phyloP scores from a whole-genome alignment of 495 filamentous ascomycete species.

The Lichina pygmaea region DNA sequence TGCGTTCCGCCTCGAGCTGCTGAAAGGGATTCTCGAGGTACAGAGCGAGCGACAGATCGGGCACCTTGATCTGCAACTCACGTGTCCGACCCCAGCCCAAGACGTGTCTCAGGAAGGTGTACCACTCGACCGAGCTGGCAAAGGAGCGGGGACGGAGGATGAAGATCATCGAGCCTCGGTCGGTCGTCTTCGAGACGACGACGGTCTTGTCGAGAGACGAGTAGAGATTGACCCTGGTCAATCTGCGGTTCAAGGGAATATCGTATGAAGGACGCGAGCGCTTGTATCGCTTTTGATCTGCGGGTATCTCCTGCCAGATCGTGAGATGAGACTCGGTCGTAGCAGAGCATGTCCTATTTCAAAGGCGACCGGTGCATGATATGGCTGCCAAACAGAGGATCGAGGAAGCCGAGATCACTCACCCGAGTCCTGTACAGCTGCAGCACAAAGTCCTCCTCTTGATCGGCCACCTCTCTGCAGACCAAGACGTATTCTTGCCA shows the following conservation, averaged over 20 bases:
- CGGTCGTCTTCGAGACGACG: constrained; percentile 34
- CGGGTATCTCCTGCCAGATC: constrained; percentile 25
- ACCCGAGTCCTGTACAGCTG: constrained; percentile 43
- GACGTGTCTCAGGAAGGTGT: constrained; percentile 36
- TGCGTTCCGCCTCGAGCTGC: constrained; percentile 19
- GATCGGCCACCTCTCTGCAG: constrained; percentile 27
- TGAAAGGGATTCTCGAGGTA: constrained; percentile 36
- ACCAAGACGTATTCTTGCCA: constrained; percentile 52
- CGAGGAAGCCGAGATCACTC: constrained; percentile 1
- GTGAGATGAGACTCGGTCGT: neutral
- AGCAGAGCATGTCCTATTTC: neutral
- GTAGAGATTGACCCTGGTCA: constrained; percentile 35
- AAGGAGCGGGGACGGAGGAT: constrained; percentile 38
- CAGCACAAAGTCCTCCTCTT: constrained; percentile 27
- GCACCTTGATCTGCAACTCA: constrained; percentile 36
- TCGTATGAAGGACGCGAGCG: constrained; percentile 27
- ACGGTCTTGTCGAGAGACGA: constrained; percentile 48
- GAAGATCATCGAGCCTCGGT: constrained; percentile 32
- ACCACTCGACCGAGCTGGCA: constrained; percentile 45
- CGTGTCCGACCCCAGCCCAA: constrained; percentile 31
- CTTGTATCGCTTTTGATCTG: constrained; percentile 23
- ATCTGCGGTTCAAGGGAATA: constrained; percentile 24
- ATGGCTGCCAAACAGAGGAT: neutral
- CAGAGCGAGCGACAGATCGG: constrained; percentile 36
- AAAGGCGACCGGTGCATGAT: no score